Base-by-base conservation (phyloP, 345 rosid genomes). In the Leavenworthia alabamica region DNA sequence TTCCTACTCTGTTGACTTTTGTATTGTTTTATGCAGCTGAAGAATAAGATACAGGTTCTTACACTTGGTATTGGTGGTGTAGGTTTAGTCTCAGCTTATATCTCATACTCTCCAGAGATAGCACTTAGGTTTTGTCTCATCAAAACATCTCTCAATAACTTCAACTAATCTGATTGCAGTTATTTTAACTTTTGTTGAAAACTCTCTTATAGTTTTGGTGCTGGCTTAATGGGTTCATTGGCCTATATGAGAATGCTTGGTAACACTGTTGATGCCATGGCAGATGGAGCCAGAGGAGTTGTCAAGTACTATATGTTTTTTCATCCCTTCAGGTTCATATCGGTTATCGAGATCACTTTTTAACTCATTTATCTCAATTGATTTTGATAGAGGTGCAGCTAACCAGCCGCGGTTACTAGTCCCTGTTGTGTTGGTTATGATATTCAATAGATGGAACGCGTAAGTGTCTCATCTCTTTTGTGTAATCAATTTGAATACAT, bases 381-480 rank as follows among this genome's bases (percentile, higher is more conserved):
- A n/a, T n/a, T n/a, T n/a, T 76, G 75, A 68, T 76, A 92, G 96
- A 77, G 95, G 96, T 49, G 96, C 93, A 69, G 46, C 78, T 60
- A 89, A 74, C 36, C 96, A 86, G 75, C 95, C 98, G 3, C 88
- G 98, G 76, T 71, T 92, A 62, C 73, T 92, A 13, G 89, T 92
- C 73, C 98, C 98, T 14, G 95, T 82, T 56, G 79, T 74, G 32
- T 77, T 92, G 79, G 96, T 92, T 78, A 92, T 92, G 98, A 42
- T 92, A 63, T 92, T 74, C 76, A 86, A 86, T 54, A 87, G 96
- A 35, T 92, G 95, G 96, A 92, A 92, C 61, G 80, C 23, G 95
- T 92, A 77, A 84, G 90, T 23, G 22, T 4, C 20, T 56, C 39
- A 23, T 61, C n/a, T n/a, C n/a, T n/a, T n/a, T n/a, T n/a, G n/a